phyloP scores from a whole-genome alignment of 106 monocot species.

The Chionographis japonica region DNA sequence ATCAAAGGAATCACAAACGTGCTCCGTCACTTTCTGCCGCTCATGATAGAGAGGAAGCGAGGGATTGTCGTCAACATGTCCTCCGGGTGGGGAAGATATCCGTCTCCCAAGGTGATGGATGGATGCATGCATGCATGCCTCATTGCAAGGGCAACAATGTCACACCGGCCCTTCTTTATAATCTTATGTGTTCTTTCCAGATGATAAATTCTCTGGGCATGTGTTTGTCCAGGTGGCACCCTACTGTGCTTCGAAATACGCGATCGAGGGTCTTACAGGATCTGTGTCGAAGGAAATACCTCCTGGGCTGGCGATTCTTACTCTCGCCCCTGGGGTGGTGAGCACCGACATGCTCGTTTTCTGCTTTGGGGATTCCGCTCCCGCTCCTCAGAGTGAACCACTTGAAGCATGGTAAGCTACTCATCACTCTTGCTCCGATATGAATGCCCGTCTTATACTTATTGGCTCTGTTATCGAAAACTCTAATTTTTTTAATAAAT shows the following conservation, averaged over 20 bases:
- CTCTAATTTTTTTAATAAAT: no score
- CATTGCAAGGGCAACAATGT: no score
- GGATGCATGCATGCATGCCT: no score
- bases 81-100: constrained; percentile 92
- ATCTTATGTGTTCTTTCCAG: no score
- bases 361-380: constrained; percentile 76
- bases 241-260: constrained; percentile 96
- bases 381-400: constrained; percentile 64
- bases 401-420: constrained; percentile 82
- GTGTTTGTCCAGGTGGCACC: constrained; percentile 61
- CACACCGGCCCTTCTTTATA: no score
- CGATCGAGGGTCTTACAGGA: constrained; percentile 79
- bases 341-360: constrained; percentile 91
- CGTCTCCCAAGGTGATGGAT: constrained; percentile 67
- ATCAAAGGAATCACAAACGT: constrained; percentile 83
- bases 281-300: constrained; percentile 92
- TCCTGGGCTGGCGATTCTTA: constrained; percentile 71
- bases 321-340: constrained; percentile 85
- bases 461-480: no score
- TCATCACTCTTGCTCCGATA: not conserved
- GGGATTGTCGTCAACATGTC: constrained; percentile 85
- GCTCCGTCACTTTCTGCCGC: constrained; percentile 85
- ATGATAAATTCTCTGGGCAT: no score
- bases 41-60: constrained; percentile 79
- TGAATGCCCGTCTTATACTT: no score